A percentile compares a stretch with the other conserved stretches of the same genome.
These are phyloP conservation scores for Citrullus colocynthis DNA, from an alignment of 306 rosid species.

Conservation along the genomic window DNA sequence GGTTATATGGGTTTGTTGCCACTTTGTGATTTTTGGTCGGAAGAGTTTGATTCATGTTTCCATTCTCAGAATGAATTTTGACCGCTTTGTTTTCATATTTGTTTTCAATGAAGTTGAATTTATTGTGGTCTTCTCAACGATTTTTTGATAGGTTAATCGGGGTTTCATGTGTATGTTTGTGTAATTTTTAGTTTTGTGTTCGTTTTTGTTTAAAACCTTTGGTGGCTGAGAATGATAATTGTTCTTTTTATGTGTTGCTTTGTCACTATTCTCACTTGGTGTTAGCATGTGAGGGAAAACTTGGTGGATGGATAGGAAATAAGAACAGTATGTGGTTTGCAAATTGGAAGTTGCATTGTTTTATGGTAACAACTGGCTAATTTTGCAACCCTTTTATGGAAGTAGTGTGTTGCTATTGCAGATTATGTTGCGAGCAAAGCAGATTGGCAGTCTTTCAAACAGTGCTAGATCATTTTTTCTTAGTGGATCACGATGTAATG, in stretches of 20 bases:
- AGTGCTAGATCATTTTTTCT: conserved; percentile 70
- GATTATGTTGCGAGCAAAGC: conserved; percentile 80
- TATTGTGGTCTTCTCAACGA: not conserved
- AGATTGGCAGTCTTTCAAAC: conserved; percentile 52
- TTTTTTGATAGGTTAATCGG: not conserved
- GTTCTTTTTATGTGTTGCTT: not conserved
- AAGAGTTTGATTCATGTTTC: not conserved
- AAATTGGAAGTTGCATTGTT: not conserved
- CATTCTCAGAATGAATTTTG: not conserved
- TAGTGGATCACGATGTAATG: conserved; percentile 52
- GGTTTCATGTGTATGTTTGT: not conserved
- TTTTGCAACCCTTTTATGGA: not conserved
- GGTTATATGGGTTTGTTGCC: not conserved
- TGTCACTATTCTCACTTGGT: not conserved
- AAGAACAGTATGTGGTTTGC: not conserved
- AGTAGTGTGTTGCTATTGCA: conserved; percentile 14
- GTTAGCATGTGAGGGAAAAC: not conserved
- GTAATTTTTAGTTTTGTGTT: not conserved
- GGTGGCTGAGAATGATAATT: not conserved
- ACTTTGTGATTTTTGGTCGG: not conserved
- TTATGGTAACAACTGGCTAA: not conserved
- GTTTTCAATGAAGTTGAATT: not conserved
- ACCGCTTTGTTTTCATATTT: not conserved
- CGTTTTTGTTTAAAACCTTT: not conserved
- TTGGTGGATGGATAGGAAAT: not conserved